Base-by-base conservation (phyloP, 2,329 filamentous ascomycete species). In the Aspergillus hortae region DNA sequence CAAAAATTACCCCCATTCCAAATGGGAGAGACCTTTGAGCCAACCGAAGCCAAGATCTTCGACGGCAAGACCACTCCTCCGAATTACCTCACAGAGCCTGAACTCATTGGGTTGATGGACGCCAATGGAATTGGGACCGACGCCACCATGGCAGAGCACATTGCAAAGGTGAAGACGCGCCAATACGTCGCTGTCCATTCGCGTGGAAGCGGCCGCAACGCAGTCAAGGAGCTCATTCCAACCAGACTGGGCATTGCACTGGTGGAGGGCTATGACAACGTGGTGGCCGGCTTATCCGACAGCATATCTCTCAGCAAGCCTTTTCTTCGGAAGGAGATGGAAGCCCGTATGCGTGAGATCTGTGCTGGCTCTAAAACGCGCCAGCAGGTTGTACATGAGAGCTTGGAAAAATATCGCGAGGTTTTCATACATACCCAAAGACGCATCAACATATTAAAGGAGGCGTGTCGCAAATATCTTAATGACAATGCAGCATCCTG, bases 81-180 rank as follows among this genome's bases (percentile, higher is more conserved):
- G 0, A 83, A 81, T 19, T 96, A 95, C 67, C 79, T 99, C 27
- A 97, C 94, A 0, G 94, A 99, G 68, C 92, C 94, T 0, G 94
- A 99, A 67, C 79, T 99, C 23, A 96, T 99, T 66, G 88, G 88
- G 3, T 81, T 99, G 10, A 99, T 99, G 94, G 94, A 99, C 74
- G 92, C 90, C 42, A 99, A 99, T 67, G 94, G 94, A 2, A 99
- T 99, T 58, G 94, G 94, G 11, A 99, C 94, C 9, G 94, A 99
- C 74, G 94, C 94, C 6, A 99, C 94, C 1, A 99, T 99, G 94
- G 94, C 94, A 0, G 94, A 99, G 64, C 94, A 99, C 67, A 99
- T 99, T 64, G 85, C 89, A 53, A 99, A 92, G 72, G 95, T 99
- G 62, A 91, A 97, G 70, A 84, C 92, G 53, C 80, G 94, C 54